These are phyloP conservation scores for Magnusiomyces magnusii DNA, from an alignment of 1,139 yeast genomes.

Conservation along the genomic window DNA sequence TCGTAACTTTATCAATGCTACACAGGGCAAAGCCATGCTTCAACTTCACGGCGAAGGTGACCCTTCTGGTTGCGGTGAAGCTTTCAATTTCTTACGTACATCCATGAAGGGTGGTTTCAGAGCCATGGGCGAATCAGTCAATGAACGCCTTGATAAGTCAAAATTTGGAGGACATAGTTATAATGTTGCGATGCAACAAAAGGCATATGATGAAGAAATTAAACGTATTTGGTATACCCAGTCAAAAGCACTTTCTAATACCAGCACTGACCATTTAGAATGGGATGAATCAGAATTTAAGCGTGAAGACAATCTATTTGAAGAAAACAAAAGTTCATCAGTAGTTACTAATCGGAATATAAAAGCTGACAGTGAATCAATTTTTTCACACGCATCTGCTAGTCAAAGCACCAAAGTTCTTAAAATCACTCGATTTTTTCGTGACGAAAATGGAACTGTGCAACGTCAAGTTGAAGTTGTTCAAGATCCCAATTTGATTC, in stretches of 20 bases:
- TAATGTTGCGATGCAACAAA: slow-evolving; percentile 82
- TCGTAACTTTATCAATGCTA: slow-evolving; percentile 83
- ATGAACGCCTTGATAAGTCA: slow-evolving; percentile 37
- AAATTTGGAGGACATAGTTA: slow-evolving; percentile 60
- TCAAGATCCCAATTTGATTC: slow-evolving; percentile 77
- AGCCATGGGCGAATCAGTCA: slow-evolving; percentile 48
- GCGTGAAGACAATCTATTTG: slow-evolving; percentile 18
- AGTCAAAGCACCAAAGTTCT: slow-evolving; percentile 42
- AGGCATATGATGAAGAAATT: slow-evolving; percentile 86
- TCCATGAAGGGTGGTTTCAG: slow-evolving; percentile 94
- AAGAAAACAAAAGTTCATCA: slow-evolving; percentile 1
- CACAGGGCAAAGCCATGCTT: slow-evolving; percentile 95
- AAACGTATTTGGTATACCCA: slow-evolving; percentile 88
- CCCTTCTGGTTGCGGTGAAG: slow-evolving; percentile 87
- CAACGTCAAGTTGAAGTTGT: slow-evolving; percentile 76
- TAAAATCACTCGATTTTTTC: slow-evolving; percentile 67
- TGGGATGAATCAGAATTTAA: slow-evolving; percentile 35
- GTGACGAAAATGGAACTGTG: slow-evolving; percentile 79
- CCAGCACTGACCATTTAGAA: slow-evolving; percentile 27
- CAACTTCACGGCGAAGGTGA: slow-evolving; percentile 97
- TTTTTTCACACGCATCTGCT: slow-evolving; percentile 29
- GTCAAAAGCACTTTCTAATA: slow-evolving; percentile 51
- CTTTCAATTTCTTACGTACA: slow-evolving; percentile 80
- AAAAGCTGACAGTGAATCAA: slow-evolving; percentile 28
- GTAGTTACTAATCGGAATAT: slow-evolving; percentile 7